Conservation (phyloP, 2,329 filamentous ascomycete species). For the Penicillium sp. region DNA sequence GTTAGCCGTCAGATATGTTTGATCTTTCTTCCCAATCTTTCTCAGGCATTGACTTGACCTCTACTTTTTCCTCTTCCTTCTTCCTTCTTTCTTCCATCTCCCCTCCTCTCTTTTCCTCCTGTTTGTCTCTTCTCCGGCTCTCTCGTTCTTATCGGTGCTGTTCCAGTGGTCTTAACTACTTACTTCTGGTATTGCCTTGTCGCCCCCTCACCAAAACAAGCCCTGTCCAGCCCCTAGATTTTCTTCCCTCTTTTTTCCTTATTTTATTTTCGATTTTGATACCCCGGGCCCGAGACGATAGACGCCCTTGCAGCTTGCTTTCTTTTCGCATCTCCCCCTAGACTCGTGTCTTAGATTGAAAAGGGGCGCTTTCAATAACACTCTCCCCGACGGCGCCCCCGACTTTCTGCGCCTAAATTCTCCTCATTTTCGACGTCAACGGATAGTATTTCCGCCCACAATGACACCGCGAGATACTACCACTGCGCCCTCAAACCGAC, state of each 20-base stretch:
- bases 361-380: constrained; percentile 18
- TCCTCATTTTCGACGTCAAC: constrained; percentile 9
- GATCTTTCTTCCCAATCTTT: neutral
- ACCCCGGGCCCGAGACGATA: constrained; percentile 13
- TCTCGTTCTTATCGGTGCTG: constrained; percentile 5
- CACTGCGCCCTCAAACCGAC: constrained; percentile 33
- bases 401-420: constrained; percentile 16
- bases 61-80: neutral
- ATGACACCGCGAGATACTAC: constrained; percentile 40
- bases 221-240: constrained; percentile 1
- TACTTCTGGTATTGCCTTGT: neutral
- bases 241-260: neutral
- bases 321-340: constrained; percentile 8
- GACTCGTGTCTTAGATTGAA: constrained; percentile 14
- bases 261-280: constrained; percentile 18
- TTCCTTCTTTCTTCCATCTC: neutral
- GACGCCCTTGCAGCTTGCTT: constrained; percentile 22
- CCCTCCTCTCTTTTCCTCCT: neutral
- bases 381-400: neutral
- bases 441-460: constrained; percentile 18
- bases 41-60: neutral
- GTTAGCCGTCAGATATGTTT: neutral
- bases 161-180: neutral
- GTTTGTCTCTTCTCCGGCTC: constrained; percentile 5
- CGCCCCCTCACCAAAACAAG: constrained; percentile 1